Percentiles rank a stretch among this genome's conserved stretches.
These are phyloP conservation scores for Penicillium salamii DNA, from an alignment of 495 filamentous ascomycete species.

Conservation along the genomic window DNA sequence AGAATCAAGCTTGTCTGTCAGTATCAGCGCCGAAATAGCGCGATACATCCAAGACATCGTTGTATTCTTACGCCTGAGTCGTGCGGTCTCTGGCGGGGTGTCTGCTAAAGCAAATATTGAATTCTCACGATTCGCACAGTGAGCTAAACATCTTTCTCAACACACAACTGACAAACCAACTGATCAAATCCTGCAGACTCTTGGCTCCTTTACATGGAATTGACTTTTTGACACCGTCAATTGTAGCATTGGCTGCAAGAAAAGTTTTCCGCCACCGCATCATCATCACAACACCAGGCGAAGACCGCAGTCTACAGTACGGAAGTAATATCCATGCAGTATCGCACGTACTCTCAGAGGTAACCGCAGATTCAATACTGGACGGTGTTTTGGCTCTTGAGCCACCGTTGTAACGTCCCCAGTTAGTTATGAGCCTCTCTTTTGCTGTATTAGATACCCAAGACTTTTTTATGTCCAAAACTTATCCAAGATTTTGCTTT, in stretches of 20 bases:
- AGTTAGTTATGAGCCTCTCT: background rate
- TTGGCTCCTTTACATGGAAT: conserved; percentile 83
- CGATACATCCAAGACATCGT: conserved; percentile 83
- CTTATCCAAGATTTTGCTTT: too few relatives aligned
- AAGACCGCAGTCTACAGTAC: conserved; percentile 89
- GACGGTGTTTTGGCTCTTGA: conserved; percentile 79
- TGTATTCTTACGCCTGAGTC: conserved; percentile 79
- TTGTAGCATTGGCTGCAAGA: conserved; percentile 76
- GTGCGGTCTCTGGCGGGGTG: conserved; percentile 75
- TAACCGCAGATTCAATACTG: conserved; percentile 73
- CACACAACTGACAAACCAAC: background rate
- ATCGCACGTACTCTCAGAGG: conserved; percentile 57
- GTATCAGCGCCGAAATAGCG: conserved; percentile 60
- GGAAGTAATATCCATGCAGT: conserved; percentile 77
- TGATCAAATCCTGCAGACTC: conserved; percentile 18
- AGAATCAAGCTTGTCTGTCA: conserved; percentile 35
- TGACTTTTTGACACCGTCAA: conserved; percentile 77
- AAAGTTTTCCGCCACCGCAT: conserved; percentile 90
- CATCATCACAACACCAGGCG: conserved; percentile 59
- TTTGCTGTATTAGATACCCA: conserved; percentile 6
- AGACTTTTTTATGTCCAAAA: too few relatives aligned
- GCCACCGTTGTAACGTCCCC: conserved; percentile 54
- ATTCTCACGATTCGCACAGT: conserved; percentile 64
- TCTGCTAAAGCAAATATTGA: conserved; percentile 75
- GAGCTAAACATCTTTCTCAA: conserved; percentile 15